Conservation (phyloP, 768 basidiomycete genomes). For the Termitomyces heimii region DNA sequence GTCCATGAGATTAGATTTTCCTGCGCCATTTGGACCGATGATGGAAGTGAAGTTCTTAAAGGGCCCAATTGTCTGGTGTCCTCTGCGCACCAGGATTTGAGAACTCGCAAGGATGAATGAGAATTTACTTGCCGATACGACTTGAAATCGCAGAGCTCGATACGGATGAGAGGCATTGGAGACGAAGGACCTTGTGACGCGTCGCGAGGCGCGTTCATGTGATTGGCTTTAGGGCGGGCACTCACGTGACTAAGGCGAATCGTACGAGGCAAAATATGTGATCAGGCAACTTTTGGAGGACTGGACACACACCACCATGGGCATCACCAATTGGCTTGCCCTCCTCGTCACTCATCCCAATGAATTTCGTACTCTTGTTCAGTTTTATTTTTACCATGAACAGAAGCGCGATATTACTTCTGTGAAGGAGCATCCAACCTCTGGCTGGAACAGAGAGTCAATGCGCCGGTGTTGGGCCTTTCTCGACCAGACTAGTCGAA, state of each 20-base stretch:
- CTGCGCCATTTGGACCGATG: conserved; percentile 98
- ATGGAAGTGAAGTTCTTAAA: conserved; percentile 93
- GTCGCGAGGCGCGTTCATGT: conserved; percentile 8
- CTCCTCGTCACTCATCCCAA: conserved; percentile 72
- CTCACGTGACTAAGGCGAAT: conserved; percentile 11
- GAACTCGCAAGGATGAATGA: background rate
- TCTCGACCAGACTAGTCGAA: conserved; percentile 83
- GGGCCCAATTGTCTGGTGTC: conserved; percentile 83
- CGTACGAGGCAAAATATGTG: conserved; percentile 7
- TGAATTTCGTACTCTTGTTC: conserved; percentile 79
- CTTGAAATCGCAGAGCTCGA: conserved; percentile 96
- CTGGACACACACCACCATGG: conserved; percentile 32
- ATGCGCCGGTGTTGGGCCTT: conserved; percentile 93
- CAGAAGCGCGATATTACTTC: conserved; percentile 77
- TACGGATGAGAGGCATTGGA: conserved; percentile 72
- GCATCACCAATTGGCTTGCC: conserved; percentile 51
- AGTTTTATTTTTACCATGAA: conserved; percentile 81
- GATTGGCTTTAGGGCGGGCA: conserved; percentile 7
- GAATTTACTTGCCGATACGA: conserved; percentile 60
- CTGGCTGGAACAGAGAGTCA: conserved; percentile 79
- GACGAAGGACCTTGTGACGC: background rate
- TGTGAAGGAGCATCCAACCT: conserved; percentile 64
- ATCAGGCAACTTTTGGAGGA: conserved; percentile 11
- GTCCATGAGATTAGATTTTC: conserved; percentile 99
- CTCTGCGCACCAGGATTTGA: conserved; percentile 31